These are phyloP conservation scores for Fonsecaea pedrosoi DNA, from an alignment of 2,329 filamentous ascomycete genomes.

Conservation along the genomic window DNA sequence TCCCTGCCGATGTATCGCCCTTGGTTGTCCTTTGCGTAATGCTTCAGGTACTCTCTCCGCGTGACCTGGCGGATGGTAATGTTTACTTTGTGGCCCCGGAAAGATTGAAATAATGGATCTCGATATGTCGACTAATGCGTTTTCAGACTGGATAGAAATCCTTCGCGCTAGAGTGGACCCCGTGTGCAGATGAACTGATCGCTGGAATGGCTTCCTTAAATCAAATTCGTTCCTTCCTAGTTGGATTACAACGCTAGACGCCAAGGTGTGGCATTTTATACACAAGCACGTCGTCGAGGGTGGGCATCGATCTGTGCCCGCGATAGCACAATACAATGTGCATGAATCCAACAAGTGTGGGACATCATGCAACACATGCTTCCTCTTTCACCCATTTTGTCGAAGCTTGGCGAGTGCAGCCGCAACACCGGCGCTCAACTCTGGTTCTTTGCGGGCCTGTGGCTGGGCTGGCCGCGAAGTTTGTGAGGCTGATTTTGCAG, in stretches of 20 bases:
- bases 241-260: not conserved
- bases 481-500: conserved; percentile 20
- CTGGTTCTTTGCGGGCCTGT: conserved; percentile 40
- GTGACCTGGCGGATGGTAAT: conserved; percentile 35
- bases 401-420: conserved; percentile 64
- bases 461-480: conserved; percentile 27
- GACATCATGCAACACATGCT: not conserved
- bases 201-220: not conserved
- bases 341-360: not conserved
- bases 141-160: not conserved
- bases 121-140: not conserved
- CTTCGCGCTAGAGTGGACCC: not conserved
- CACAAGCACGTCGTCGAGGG: not conserved
- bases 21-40: conserved; percentile 38
- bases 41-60: conserved; percentile 34
- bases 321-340: not conserved
- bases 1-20: conserved; percentile 35
- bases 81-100: conserved; percentile 6
- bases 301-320: not conserved
- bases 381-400: conserved; percentile 37
- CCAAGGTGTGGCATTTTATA: not conserved
- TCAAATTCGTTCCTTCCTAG: not conserved
- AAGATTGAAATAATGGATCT: not conserved
- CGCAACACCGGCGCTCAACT: conserved; percentile 64
- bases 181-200: not conserved